Evolutionary conservation across 306 rosid genomes (phyloP), one percentile per base, ranked within the genome.

Genomic region (Glycine soja): DNA sequence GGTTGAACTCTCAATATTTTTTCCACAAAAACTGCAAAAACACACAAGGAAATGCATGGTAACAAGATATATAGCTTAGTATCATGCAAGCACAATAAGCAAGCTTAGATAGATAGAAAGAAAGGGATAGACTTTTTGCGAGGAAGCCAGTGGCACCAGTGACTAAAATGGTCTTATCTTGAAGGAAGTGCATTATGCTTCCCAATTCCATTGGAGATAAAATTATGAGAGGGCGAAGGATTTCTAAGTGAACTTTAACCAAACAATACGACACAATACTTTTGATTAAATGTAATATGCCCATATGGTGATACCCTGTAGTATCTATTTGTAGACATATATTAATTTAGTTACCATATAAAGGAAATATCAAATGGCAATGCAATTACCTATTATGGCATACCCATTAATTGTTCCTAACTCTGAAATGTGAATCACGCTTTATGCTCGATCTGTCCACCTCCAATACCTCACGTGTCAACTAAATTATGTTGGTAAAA

Each of bases 71-170:
- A 62, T 40, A 64, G 2, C 6, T 40, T 50, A 70, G 16, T 14
- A 6, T 19, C 6, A 38, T 38, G 43, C 43, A 5, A 38, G 43
- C 6, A 38, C 7, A 38, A 38, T 38, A 38, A 4, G 43, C 4
- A 34, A 15, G 14, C 19, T 45, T 4, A 6, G 65, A 45, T 4
- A 66, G 32, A 42, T 3, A 34, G 10, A 13, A 7, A 38, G 43
- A 38, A 4, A 34, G 43, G 5, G 6, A 38, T 9, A 42, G 54
- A 92, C 97, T 88, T 84, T 92, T 92, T n/a, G 94, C 97, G 0
- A 92, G 86, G 77, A 92, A 92, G 18, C 97, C 93, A 48, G 97
- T 87, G 13, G 94, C 92, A 42, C 97, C 94, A 10, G 90, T 88
- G 81, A 91, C 84, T 65, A 91, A 84, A 85, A 90, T 86, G 81